Percentiles rank a stretch among this genome's conserved stretches.
Conservation (phyloP, 345 rosid genomes). For the Gossypium turneri region DNA sequence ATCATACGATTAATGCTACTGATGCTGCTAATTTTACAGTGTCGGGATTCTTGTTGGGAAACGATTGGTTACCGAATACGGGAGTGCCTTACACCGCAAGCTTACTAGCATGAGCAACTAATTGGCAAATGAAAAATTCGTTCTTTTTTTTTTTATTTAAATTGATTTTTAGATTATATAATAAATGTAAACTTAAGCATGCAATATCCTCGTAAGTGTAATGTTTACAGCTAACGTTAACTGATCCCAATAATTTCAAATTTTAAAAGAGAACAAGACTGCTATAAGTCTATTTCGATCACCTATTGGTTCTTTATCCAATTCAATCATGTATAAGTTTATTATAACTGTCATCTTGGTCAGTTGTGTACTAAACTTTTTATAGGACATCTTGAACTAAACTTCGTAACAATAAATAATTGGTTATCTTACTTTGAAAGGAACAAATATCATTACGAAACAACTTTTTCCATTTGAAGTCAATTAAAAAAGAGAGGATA, state of each 20-base stretch:
- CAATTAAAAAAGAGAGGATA: too few species aligned
- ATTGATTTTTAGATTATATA: neutral
- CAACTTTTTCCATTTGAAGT: neutral
- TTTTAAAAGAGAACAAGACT: neutral
- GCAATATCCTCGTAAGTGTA: neutral
- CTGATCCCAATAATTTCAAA: neutral
- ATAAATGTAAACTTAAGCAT: too few species aligned
- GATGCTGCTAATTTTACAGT: conserved; percentile 73
- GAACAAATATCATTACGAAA: neutral
- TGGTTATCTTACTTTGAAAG: neutral
- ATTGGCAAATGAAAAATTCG: neutral
- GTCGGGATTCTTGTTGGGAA: conserved; percentile 56
- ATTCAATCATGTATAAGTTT: neutral
- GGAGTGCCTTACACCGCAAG: conserved; percentile 52
- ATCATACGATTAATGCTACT: conserved; percentile 44
- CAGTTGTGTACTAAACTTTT: neutral
- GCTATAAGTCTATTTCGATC: neutral
- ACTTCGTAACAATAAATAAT: too few species aligned
- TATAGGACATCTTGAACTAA: neutral
- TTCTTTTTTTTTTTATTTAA: neutral
- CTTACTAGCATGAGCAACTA: conserved; percentile 22
- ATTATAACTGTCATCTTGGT: neutral
- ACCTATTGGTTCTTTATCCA: neutral
- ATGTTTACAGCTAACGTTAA: neutral
- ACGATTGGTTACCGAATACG: conserved; percentile 59